These are phyloP conservation scores for Shiraia sp. DNA, from an alignment of 2,329 filamentous ascomycete genomes.

Conservation along the genomic window DNA sequence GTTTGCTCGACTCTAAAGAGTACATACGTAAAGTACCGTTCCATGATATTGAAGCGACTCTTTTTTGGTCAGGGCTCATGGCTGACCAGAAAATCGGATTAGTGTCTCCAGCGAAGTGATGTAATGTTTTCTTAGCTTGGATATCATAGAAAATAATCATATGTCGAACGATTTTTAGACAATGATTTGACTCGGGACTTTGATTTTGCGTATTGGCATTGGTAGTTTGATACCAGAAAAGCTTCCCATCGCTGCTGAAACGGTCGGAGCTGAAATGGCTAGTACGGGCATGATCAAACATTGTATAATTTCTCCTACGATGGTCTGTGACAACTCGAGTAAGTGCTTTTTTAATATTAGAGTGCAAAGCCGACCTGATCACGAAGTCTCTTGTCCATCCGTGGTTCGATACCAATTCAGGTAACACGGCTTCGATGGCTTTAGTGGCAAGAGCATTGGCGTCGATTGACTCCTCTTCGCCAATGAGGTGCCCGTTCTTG, in stretches of 20 bases:
- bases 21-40: constrained; percentile 36
- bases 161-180: constrained; percentile 19
- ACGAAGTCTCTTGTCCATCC: constrained; percentile 35
- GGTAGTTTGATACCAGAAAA: constrained; percentile 19
- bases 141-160: constrained; percentile 30
- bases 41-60: constrained; percentile 32
- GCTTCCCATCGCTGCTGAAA: constrained; percentile 26
- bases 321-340: constrained; percentile 20
- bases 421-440: constrained; percentile 30
- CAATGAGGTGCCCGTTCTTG: constrained; percentile 27
- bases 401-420: constrained; percentile 25
- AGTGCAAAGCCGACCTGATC: constrained; percentile 18
- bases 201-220: constrained; percentile 14
- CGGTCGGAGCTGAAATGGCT: constrained; percentile 12
- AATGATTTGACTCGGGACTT: constrained; percentile 7
- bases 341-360: constrained; percentile 24
- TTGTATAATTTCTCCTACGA: constrained; percentile 24
- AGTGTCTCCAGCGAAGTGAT: constrained; percentile 28
- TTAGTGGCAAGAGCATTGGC: constrained; percentile 21
- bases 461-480: constrained; percentile 34
- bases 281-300: constrained; percentile 17
- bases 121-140: constrained; percentile 11
- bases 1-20: constrained; percentile 16
- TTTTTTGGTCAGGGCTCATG: constrained; percentile 25
- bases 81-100: constrained; percentile 32